phyloP scores from a whole-genome alignment of 192 early-diverging fungal species.

The Physocladia obscura region DNA sequence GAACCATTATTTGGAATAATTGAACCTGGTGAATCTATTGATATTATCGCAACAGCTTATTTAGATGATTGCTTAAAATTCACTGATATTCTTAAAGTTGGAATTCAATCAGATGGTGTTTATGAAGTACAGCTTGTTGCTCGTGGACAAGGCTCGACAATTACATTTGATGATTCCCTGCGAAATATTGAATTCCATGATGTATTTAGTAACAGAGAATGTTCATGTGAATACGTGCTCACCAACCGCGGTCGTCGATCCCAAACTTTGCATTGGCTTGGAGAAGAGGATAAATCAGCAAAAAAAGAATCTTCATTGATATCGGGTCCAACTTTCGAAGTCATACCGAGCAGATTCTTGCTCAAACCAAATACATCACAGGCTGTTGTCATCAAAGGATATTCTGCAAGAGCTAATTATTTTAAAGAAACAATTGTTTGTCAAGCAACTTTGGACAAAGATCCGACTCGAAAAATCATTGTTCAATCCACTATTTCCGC shows the following conservation, averaged over 20 bases:
- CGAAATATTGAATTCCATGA: slow-evolving; percentile 48
- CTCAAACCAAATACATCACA: slow-evolving; percentile 49
- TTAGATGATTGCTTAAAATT: slow-evolving; percentile 61
- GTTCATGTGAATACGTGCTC: slow-evolving; percentile 44
- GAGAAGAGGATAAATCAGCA: slow-evolving; percentile 33
- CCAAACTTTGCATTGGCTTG: slow-evolving; percentile 52
- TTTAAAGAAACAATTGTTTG: slow-evolving; percentile 48
- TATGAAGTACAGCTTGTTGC: slow-evolving; percentile 57
- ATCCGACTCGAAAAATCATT: slow-evolving; percentile 47
- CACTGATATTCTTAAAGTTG: slow-evolving; percentile 56
- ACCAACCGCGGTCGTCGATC: slow-evolving; percentile 52
- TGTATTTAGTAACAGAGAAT: slow-evolving; percentile 61
- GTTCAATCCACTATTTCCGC: slow-evolving; percentile 43
- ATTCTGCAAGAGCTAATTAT: slow-evolving; percentile 38
- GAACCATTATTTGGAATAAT: slow-evolving; percentile 40
- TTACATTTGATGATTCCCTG: slow-evolving; percentile 51
- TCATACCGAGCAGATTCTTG: slow-evolving; percentile 50
- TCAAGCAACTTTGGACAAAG: slow-evolving; percentile 52
- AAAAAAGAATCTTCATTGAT: slow-evolving; percentile 20
- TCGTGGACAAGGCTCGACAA: slow-evolving; percentile 54
- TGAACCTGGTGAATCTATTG: slow-evolving; percentile 25
- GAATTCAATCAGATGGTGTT: slow-evolving; percentile 34
- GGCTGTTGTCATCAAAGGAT: slow-evolving; percentile 47
- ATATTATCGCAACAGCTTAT: slow-evolving; percentile 47
- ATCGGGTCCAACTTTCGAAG: slow-evolving; percentile 41